Evolutionary conservation across 2,329 filamentous ascomycete genomes (phyloP), one percentile per base, ranked within the genome.

Genomic region (Boeremia lycopersici): DNA sequence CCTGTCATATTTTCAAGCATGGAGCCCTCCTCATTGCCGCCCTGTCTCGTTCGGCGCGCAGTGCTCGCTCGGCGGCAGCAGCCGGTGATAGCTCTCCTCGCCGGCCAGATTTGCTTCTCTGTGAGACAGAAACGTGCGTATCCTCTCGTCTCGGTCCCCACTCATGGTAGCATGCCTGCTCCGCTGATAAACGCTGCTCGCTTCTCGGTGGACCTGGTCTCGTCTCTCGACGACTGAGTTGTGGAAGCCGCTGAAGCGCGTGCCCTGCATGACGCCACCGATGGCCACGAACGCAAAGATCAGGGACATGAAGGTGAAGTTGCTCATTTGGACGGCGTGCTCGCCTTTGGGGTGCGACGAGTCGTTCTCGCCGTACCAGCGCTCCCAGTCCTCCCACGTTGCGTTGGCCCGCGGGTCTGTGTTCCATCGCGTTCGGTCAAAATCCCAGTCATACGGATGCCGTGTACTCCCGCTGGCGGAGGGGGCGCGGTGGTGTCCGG

Each of bases 341-440:
- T 67, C 68, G 62, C 77, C 60, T 48, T 76, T 78, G 60, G 73
- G 73, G 68, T 74, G 66, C 44, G 53, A 55, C 13, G 59, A 56
- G 54, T 70, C 61, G 25, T 70, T 71, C 29, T 64, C 63, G 23
- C 62, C 51, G 56, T 75, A 72, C 74, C 75, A 78, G 39, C 82
- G 82, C 77, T 96, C 91, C 93, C 93, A 97, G 73, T 99, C 95
- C 73, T 99, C 95, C 95, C 95, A 99, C 0, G 95, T 98, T 0
- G 91, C 95, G 73, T 98, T 98, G 64, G 79, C 74, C 43, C 87
- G 84, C 2, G 82, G 72, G 70, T 78, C 65, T 68, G 71, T 58
- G 62, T 68, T 46, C 76, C 75, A 67, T 60, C 69, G 43, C 60
- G 59, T 53, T 12, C 68, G 60, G 65, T 74, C 63, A 29, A 57